Base-by-base conservation (phyloP, 2,329 filamentous ascomycete genomes). In the Hymenoscyphus scutula region DNA sequence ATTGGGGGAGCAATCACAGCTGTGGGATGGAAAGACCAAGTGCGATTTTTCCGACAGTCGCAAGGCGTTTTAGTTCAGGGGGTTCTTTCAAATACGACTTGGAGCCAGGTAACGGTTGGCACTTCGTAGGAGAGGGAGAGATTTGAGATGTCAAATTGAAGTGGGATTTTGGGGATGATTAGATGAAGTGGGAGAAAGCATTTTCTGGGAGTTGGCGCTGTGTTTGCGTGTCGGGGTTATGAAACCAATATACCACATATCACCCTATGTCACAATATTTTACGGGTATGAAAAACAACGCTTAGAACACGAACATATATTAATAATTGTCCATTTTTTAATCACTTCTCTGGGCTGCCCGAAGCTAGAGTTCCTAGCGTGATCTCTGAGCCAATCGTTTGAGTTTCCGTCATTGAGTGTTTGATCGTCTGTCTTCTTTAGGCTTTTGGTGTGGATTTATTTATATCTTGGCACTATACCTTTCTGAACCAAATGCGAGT, bases 1-100 rank as follows among this genome's bases (percentile, higher is more conserved):
- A 60, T 62, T 3, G 68, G 68, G 1, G 66, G 66, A 3, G 65
- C 65, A 56, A 66, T 70, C 25, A 59, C 62, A 5, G 67, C 68
- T 30, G 58, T 67, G 1, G 68, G 67, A 15, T 70, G 68, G 67
- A 54, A 62, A 2, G 61, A 65, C 19, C 62, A 70, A 29, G 62
- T 65, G 1, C 56, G 68, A 17, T 66, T 69, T 38, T 70, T 64
- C 41, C 64, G 67, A 30, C 29, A 62, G 17, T 38, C 34, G 27
- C 15, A 63, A 51, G 64, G 62, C 2, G 63, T 58, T 48, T 45
- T 70, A 13, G 64, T 64, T 3, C 53, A 65, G 54, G 67, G 67
- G 1, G 19, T 6, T 23, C 58, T 69, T n/a, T 58, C 30, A 8
- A 64, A 64, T 48, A 57, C 27, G 7, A 69, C 63, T 23, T 70